phyloP scores from a whole-genome alignment of 768 basidiomycete genomes.

The Auricularia sp. region DNA sequence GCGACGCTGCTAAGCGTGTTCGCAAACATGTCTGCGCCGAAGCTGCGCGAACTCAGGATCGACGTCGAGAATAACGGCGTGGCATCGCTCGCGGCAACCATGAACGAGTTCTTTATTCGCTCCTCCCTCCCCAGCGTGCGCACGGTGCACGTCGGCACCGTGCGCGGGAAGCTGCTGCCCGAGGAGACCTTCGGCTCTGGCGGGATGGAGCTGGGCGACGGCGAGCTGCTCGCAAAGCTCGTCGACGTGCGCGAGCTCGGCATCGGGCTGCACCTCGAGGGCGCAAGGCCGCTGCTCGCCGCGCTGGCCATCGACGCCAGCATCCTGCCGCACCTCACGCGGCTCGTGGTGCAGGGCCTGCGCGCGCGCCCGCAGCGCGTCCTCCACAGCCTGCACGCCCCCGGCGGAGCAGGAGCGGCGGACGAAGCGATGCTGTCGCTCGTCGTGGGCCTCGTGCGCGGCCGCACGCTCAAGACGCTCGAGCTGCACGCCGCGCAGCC shows the following conservation, averaged over 20 bases:
- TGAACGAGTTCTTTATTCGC: neutral
- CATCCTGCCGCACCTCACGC: neutral
- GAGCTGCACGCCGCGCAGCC: too few species aligned
- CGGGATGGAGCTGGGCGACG: neutral
- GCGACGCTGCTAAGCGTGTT: neutral
- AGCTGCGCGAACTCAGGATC: neutral
- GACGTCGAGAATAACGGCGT: neutral
- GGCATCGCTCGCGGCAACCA: neutral
- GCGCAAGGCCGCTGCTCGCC: neutral
- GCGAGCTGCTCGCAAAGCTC: neutral
- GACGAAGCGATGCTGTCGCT: too few species aligned
- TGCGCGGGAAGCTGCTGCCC: neutral
- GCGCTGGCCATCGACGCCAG: neutral
- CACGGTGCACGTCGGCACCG: neutral
- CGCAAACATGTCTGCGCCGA: neutral
- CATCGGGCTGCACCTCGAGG: neutral
- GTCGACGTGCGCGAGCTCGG: neutral
- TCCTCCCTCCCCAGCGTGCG: neutral
- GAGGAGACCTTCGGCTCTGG: neutral
- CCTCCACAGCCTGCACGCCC: conserved; percentile 17
- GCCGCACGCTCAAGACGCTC: too few species aligned
- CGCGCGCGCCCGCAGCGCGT: conserved; percentile 23
- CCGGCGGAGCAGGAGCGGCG: too few species aligned
- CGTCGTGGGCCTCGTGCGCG: too few species aligned
- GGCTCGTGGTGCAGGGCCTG: neutral